Conservation (phyloP, 2,329 filamentous ascomycete species). For the Penicillium capsulatum region DNA sequence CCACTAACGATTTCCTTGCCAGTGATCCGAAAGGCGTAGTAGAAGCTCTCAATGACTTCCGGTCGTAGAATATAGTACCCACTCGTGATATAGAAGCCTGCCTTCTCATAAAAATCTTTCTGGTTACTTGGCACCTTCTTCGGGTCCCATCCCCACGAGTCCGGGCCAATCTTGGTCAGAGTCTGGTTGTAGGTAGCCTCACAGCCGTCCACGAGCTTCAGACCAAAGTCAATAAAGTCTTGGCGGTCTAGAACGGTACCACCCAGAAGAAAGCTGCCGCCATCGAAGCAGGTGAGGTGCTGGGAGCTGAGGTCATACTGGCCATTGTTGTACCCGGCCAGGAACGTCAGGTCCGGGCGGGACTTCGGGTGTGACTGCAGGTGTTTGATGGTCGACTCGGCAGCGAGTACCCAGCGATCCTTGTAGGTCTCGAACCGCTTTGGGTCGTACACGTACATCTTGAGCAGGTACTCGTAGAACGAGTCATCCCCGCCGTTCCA, state of each 20-base stretch:
- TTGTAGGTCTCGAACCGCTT: slow-evolving; percentile 60
- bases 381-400: slow-evolving; percentile 69
- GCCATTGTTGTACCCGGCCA: slow-evolving; percentile 37
- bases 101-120: slow-evolving; percentile 57
- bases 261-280: slow-evolving; percentile 79
- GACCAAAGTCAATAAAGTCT: slow-evolving; percentile 69
- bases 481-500: slow-evolving; percentile 76
- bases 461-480: slow-evolving; percentile 87
- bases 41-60: slow-evolving; percentile 78
- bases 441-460: slow-evolving; percentile 81
- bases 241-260: slow-evolving; percentile 63
- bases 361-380: slow-evolving; percentile 64
- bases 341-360: slow-evolving; percentile 67
- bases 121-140: slow-evolving; percentile 47
- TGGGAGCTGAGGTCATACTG: slow-evolving; percentile 38
- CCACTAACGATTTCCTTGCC: slow-evolving; percentile 55
- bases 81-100: slow-evolving; percentile 68
- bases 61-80: slow-evolving; percentile 66
- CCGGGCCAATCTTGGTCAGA: slow-evolving; percentile 70
- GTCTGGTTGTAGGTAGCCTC: slow-evolving; percentile 68
- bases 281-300: slow-evolving; percentile 72
- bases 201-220: slow-evolving; percentile 67
- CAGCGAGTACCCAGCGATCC: slow-evolving; percentile 70
- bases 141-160: slow-evolving; percentile 61
- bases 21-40: slow-evolving; percentile 81